These are phyloP conservation scores for Beauveria medogensis DNA, from an alignment of 2,329 filamentous ascomycete species.

Conservation along the genomic window DNA sequence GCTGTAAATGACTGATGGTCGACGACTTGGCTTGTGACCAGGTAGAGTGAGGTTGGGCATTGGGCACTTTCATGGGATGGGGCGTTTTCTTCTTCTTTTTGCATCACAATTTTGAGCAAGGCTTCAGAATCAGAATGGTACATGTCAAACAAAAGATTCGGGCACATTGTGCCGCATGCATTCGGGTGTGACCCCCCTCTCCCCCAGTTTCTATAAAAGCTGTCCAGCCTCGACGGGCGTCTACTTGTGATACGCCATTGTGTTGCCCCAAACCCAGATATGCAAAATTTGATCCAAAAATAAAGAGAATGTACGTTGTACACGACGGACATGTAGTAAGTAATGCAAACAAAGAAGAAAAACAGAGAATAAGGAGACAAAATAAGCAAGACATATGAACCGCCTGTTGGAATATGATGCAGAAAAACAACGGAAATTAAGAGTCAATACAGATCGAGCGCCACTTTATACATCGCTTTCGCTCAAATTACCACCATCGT, in stretches of 20 bases:
- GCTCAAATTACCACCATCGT: constrained; percentile 33
- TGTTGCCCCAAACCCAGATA: not conserved
- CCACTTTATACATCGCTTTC: constrained; percentile 19
- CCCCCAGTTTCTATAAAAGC: not conserved
- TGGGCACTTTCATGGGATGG: not conserved
- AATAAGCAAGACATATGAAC: not conserved
- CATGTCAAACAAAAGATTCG: not conserved
- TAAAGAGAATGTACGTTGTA: not conserved
- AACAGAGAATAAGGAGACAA: no score
- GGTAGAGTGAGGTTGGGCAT: not conserved
- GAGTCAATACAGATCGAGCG: not conserved
- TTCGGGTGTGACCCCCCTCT: not conserved
- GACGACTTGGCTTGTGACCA: not conserved
- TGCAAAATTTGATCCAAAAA: constrained; percentile 3
- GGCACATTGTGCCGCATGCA: not conserved
- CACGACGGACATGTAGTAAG: not conserved
- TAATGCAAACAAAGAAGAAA: not conserved
- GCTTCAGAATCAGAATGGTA: not conserved
- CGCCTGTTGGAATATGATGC: not conserved
- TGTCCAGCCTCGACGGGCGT: constrained; percentile 3
- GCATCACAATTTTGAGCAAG: no score
- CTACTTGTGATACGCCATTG: constrained; percentile 8
- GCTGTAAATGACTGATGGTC: no score
- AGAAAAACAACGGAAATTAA: not conserved
- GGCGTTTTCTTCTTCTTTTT: no score